Evolutionary conservation across 805 yeast genomes (phyloP), one percentile per base, ranked within the genome.

Genomic region (Lachancea meyersii): DNA sequence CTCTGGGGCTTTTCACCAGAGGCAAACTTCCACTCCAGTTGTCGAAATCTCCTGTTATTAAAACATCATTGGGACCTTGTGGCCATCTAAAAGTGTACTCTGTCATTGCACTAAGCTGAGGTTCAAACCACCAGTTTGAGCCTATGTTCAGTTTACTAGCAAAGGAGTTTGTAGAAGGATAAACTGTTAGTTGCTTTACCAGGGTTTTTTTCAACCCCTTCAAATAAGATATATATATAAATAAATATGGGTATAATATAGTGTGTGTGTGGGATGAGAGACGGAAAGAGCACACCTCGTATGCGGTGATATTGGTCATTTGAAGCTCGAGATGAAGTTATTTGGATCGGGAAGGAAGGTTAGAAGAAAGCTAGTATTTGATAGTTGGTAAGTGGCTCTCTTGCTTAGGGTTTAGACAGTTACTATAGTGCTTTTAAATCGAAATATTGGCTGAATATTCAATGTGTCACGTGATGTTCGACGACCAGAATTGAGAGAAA

Each of bases 11-110:
- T 54, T 80, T 76, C 35, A 79, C 84, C 47, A 82, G 64, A 16
- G 78, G 80, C 41, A 78, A 63, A 1, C 78, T 60, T 47, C 80
- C 76, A 36, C 72, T 55, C 89, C 89, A 82, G 54, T 77, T 68
- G 55, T 80, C 86, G 54, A 81, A 80, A 41, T 79, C 71, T 47
- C 89, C 89, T 17, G 88, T 82, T 40, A 82, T 75, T 50, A 76
- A 68, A 45, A 82, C 89, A 28, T 71, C 71, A 22, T 58, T 45
- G 11, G 76, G 77, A 45, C 86, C 84, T 8, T 64, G 55, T 41
- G 76, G 73, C 74, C 75, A 62, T 14, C 46, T 53, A 47, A 63
- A 63, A 17, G 58, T 61, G 37, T 57, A 56, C 38, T 51, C 48
- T 30, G 49, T 39, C 48, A 46, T 46, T 31, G 35, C 16, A 30